Evolutionary conservation across 2,329 filamentous ascomycete genomes (phyloP).

Genomic region (Stagonosporopsis cucurbitacearum): DNA sequence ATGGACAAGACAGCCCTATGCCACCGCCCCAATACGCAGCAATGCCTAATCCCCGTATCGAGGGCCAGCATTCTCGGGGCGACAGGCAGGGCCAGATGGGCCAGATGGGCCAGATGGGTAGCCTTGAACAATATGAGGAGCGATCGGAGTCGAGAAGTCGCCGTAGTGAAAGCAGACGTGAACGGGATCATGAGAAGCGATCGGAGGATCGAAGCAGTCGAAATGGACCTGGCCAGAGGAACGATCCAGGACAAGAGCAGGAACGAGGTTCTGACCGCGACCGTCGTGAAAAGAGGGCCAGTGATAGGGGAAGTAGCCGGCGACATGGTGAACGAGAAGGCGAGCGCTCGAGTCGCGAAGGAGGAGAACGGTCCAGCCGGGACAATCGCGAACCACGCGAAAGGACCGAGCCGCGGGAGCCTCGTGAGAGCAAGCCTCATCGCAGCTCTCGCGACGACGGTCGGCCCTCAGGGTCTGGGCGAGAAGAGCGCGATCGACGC

Average conservation of each 20-base stretch:
- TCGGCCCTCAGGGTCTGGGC: slow-evolving; percentile 32
- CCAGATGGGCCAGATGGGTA: slow-evolving; percentile 31
- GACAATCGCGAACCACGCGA: slow-evolving; percentile 21
- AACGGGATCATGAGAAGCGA: slow-evolving; percentile 34
- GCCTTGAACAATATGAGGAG: slow-evolving; percentile 31
- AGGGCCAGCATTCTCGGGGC: slow-evolving; percentile 30
- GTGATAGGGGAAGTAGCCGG: slow-evolving; percentile 31
- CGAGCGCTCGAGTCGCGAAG: slow-evolving; percentile 22
- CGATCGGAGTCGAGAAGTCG: slow-evolving; percentile 39
- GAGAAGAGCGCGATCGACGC: slow-evolving; percentile 33
- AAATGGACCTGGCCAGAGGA: slow-evolving; percentile 25
- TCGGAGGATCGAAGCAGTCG: slow-evolving; percentile 37
- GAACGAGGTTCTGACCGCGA: slow-evolving; percentile 37
- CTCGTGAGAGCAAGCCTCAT: slow-evolving; percentile 29
- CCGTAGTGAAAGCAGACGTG: slow-evolving; percentile 33
- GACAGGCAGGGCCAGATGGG: slow-evolving; percentile 31
- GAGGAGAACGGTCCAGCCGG: slow-evolving; percentile 17
- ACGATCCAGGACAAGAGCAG: slow-evolving; percentile 28
- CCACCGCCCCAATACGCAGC: slow-evolving; percentile 34
- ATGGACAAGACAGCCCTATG: slow-evolving; percentile 28
- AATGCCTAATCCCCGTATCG: slow-evolving; percentile 32
- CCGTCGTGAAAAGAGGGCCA: slow-evolving; percentile 37
- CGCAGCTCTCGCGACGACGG: slow-evolving; percentile 33
- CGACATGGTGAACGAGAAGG: slow-evolving; percentile 32
- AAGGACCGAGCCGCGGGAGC: slow-evolving; percentile 13